These are phyloP conservation scores for Xerocomellus dryophilus DNA, from an alignment of 768 basidiomycete genomes.

Conservation along the genomic window DNA sequence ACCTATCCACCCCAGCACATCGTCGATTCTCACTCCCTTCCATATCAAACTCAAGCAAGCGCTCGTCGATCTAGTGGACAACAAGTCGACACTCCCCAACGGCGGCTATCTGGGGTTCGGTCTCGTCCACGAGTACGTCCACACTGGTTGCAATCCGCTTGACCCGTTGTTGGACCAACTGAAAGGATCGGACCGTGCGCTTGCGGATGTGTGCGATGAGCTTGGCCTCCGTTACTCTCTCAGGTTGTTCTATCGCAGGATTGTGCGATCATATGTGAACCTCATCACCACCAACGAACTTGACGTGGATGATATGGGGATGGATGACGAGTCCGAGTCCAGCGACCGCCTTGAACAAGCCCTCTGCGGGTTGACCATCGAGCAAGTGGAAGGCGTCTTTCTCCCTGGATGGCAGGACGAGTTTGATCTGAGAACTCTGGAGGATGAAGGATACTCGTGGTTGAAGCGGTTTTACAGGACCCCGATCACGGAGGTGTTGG, in stretches of 20 bases:
- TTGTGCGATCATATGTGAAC: background rate
- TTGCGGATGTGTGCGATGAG: conserved; percentile 5
- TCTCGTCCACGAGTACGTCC: conserved; percentile 15
- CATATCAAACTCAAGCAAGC: background rate
- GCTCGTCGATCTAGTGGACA: background rate
- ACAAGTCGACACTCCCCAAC: background rate
- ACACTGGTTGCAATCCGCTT: background rate
- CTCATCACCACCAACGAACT: conserved; percentile 1
- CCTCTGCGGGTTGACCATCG: background rate
- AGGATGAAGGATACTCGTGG: background rate
- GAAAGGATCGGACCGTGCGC: conserved; percentile 10
- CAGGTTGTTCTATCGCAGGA: background rate
- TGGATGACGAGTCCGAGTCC: background rate
- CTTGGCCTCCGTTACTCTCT: conserved; percentile 6
- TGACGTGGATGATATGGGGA: background rate
- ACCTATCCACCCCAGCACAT: background rate
- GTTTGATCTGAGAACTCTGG: background rate
- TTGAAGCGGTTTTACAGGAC: background rate
- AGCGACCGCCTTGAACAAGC: background rate
- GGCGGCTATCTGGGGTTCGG: conserved; percentile 16
- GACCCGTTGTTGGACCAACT: background rate
- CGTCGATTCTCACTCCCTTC: background rate
- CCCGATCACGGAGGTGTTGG: conserved; percentile 7
- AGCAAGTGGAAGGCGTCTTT: conserved; percentile 3
- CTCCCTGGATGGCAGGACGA: background rate